A percentile compares a stretch with the other conserved stretches of the same genome.
These are phyloP conservation scores for Pittosporum tobira DNA, from an alignment of 129 eudicot genomes.

Conservation along the genomic window DNA sequence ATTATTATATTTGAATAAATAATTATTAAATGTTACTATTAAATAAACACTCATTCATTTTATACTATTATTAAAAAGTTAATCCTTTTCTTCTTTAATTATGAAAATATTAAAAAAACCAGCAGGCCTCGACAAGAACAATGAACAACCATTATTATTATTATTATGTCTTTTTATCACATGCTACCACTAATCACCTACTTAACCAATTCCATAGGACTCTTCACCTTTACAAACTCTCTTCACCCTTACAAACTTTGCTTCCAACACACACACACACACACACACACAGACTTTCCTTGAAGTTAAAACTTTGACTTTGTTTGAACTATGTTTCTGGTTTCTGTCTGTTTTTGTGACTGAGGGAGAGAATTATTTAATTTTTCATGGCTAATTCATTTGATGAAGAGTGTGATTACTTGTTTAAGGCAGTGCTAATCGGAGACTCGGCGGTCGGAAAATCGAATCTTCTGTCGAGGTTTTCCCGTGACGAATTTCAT, in stretches of 20 bases:
- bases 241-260: background rate
- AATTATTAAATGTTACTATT: too few relatives aligned
- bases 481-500: constrained; percentile 52
- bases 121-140: constrained; percentile 19
- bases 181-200: constrained; percentile 16
- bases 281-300: too few relatives aligned
- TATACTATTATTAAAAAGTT: constrained; percentile 1
- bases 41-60: background rate
- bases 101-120: constrained; percentile 10
- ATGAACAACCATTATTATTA: constrained; percentile 32
- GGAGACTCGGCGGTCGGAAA: constrained; percentile 87
- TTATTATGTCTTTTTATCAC: constrained; percentile 6
- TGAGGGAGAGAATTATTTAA: background rate
- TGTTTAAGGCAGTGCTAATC: constrained; percentile 61
- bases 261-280: too few relatives aligned
- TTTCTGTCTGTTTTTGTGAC: background rate
- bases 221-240: background rate
- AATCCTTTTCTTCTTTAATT: background rate
- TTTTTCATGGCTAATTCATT: constrained; percentile 29
- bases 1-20: too few relatives aligned
- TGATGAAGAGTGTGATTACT: constrained; percentile 76
- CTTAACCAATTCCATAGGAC: background rate
- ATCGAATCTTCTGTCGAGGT: constrained; percentile 60
- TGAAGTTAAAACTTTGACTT: background rate
- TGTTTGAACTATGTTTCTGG: background rate